phyloP scores from a whole-genome alignment of 2,329 filamentous ascomycete species.

The Madurella mycetomatis region DNA sequence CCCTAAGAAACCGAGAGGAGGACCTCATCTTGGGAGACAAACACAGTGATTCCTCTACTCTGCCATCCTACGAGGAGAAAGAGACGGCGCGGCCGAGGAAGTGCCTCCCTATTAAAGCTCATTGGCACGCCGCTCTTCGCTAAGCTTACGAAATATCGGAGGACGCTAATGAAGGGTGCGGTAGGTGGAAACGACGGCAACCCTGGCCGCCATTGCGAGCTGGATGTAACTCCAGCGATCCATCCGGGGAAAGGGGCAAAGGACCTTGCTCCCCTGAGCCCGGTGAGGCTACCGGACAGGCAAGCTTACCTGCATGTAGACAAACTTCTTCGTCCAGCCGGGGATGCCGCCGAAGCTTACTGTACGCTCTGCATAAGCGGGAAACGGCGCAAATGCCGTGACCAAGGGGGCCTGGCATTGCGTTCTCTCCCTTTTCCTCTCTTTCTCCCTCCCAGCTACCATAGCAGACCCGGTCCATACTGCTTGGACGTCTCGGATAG shows the following conservation, averaged over 20 bases:
- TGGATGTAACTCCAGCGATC: slow-evolving; percentile 22
- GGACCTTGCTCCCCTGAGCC: slow-evolving; percentile 1
- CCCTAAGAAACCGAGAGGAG: slow-evolving; percentile 22
- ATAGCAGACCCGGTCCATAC: too few species aligned
- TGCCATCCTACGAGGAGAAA: slow-evolving; percentile 14
- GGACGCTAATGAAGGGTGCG: slow-evolving; percentile 12
- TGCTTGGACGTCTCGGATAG: slow-evolving; percentile 15
- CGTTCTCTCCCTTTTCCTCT: too few species aligned
- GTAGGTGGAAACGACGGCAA: slow-evolving; percentile 22
- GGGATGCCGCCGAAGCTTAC: too few species aligned
- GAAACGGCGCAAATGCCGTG: not conserved
- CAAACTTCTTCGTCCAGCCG: too few species aligned
- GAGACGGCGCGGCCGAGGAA: slow-evolving; percentile 1
- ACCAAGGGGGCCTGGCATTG: too few species aligned
- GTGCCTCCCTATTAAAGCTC: slow-evolving; percentile 13
- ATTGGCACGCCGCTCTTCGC: not conserved
- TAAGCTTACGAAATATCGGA: slow-evolving; percentile 9
- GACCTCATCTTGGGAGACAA: slow-evolving; percentile 23
- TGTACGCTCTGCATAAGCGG: too few species aligned
- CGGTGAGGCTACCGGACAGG: slow-evolving; percentile 6
- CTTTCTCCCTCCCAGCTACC: too few species aligned
- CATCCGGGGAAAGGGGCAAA: slow-evolving; percentile 20
- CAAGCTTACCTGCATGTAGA: not conserved
- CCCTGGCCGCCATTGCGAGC: slow-evolving; percentile 23
- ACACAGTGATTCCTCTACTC: slow-evolving; percentile 16